phyloP scores from a whole-genome alignment of 2,329 filamentous ascomycete species.

The Fulvia fulva region DNA sequence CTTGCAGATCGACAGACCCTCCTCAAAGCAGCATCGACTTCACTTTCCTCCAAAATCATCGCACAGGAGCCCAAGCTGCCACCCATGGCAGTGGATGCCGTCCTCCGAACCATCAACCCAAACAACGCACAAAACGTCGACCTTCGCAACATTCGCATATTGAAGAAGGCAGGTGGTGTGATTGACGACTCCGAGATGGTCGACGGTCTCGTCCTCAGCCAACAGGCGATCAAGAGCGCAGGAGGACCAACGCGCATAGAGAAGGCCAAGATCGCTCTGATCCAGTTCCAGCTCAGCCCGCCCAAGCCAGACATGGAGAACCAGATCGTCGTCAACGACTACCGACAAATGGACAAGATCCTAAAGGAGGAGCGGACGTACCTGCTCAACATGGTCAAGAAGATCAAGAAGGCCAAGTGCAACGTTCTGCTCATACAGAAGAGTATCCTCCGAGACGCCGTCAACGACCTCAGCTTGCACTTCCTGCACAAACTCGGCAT shows the following conservation, averaged over 20 bases:
- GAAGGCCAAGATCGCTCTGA: slow-evolving; percentile 93
- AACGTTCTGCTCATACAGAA: slow-evolving; percentile 98
- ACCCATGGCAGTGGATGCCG: slow-evolving; percentile 97
- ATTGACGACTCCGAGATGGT: slow-evolving; percentile 98
- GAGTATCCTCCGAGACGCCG: slow-evolving; percentile 93
- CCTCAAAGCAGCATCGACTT: slow-evolving; percentile 93
- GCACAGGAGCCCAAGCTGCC: slow-evolving; percentile 94
- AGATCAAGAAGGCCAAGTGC: slow-evolving; percentile 99
- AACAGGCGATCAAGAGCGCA: slow-evolving; percentile 88
- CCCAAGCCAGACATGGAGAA: slow-evolving; percentile 99
- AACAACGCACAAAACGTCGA: slow-evolving; percentile 97
- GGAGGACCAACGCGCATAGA: slow-evolving; percentile 90
- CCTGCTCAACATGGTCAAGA: slow-evolving; percentile 97
- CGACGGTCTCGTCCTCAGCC: slow-evolving; percentile 87
- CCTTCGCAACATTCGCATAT: slow-evolving; percentile 89
- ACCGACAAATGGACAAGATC: slow-evolving; percentile 99
- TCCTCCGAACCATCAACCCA: slow-evolving; percentile 90
- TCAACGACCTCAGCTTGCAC: slow-evolving; percentile 95
- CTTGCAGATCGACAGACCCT: slow-evolving; percentile 84
- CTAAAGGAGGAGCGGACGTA: slow-evolving; percentile 98
- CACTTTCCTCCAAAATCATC: slow-evolving; percentile 96
- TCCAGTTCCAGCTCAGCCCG: slow-evolving; percentile 97
- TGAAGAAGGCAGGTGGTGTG: slow-evolving; percentile 96
- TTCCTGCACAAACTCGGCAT: slow-evolving; percentile 98
- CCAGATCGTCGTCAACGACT: slow-evolving; percentile 98